Conservation (phyloP, 2,329 filamentous ascomycete genomes). For the Elsinoe ampelina region DNA sequence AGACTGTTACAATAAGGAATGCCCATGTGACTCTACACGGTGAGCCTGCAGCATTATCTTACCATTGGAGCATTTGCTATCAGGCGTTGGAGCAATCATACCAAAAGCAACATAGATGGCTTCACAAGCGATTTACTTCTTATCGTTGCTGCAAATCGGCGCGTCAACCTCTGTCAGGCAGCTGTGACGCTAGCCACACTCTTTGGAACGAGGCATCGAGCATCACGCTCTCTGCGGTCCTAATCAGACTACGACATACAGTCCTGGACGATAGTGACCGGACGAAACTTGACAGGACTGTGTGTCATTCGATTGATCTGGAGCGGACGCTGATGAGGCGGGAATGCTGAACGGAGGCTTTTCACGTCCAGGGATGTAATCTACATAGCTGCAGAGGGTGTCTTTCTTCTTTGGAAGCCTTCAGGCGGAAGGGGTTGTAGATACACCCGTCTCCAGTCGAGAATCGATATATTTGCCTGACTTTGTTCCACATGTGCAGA, state of each 20-base stretch:
- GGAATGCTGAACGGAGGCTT: neutral
- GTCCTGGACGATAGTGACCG: neutral
- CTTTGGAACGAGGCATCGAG: neutral
- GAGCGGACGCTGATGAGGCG: too few species aligned
- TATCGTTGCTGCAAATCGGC: neutral
- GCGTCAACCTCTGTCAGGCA: neutral
- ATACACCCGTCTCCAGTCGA: neutral
- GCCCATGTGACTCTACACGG: neutral
- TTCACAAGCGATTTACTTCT: neutral
- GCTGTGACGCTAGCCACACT: neutral
- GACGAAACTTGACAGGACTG: neutral
- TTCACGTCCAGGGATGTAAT: neutral
- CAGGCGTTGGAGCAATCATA: neutral
- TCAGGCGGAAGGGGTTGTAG: neutral
- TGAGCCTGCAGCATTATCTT: neutral
- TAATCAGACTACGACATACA: neutral
- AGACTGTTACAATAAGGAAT: neutral
- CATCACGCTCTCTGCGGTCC: neutral
- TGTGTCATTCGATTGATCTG: neutral
- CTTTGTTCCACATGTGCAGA: neutral
- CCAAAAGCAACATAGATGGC: conserved; percentile 2
- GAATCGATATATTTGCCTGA: neutral
- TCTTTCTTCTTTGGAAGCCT: neutral
- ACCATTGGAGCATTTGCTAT: neutral
- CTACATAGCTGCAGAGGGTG: neutral